These are phyloP conservation scores for Aureobasidium sp. DNA, from an alignment of 2,329 filamentous ascomycete genomes.

Conservation along the genomic window DNA sequence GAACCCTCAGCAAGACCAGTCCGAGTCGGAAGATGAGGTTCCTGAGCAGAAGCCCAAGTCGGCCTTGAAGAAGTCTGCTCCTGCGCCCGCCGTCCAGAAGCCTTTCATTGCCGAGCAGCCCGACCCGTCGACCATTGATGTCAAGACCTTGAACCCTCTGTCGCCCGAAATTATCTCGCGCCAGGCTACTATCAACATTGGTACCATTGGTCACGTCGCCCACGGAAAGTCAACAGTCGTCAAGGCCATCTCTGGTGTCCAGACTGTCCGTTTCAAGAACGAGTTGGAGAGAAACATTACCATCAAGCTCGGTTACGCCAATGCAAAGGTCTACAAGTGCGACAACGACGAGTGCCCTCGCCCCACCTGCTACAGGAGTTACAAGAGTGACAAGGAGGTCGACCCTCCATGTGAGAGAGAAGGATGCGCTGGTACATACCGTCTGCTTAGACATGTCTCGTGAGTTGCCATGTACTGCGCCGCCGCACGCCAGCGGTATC, in stretches of 20 bases:
- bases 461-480: constrained; percentile 45
- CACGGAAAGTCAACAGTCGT: constrained; percentile 99
- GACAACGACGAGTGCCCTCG: constrained; percentile 85
- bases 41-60: constrained; percentile 67
- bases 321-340: constrained; percentile 99
- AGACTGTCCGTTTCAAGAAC: constrained; percentile 99
- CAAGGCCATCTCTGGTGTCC: constrained; percentile 97
- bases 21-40: constrained; percentile 59
- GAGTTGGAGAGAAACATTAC: constrained; percentile 98
- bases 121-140: constrained; percentile 80
- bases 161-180: constrained; percentile 95
- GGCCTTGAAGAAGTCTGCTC: constrained; percentile 71
- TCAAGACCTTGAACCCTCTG: constrained; percentile 71
- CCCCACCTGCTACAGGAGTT: constrained; percentile 92
- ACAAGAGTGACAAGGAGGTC: constrained; percentile 98
- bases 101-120: constrained; percentile 81
- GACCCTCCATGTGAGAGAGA: constrained; percentile 93
- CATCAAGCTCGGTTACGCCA: constrained; percentile 99
- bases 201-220: constrained; percentile 96
- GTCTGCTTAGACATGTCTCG: constrained; percentile 86
- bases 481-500: background rate
- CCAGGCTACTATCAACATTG: constrained; percentile 82
- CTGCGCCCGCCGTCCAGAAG: constrained; percentile 49
- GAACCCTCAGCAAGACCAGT: constrained; percentile 52
- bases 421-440: constrained; percentile 80